Evolutionary conservation across 2,329 filamentous ascomycete genomes (phyloP).

Genomic region (Exophiala sideris): DNA sequence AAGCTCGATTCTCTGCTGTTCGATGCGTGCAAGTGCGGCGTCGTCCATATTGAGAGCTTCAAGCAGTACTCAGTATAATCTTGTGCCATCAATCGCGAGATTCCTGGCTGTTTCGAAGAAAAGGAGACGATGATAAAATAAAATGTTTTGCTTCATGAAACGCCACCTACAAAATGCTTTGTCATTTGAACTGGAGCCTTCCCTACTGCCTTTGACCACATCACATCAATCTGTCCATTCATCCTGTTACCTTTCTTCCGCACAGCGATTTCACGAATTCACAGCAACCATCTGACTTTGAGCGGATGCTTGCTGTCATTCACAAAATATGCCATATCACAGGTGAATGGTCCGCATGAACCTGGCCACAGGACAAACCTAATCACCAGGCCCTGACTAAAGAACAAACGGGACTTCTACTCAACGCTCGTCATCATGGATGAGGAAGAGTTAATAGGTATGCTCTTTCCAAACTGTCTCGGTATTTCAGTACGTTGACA

Average conservation of each 20-base stretch:
- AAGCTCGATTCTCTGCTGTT: conserved; percentile 70
- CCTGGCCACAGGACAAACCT: no score
- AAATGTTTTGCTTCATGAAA: not conserved
- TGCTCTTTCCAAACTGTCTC: not conserved
- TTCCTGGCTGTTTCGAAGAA: not conserved
- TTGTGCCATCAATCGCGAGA: not conserved
- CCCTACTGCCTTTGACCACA: not conserved
- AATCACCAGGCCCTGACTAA: no score
- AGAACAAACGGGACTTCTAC: not conserved
- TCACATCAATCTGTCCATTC: no score
- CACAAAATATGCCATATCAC: no score
- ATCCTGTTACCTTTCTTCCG: no score
- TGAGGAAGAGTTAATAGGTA: conserved; percentile 19
- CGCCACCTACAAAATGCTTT: conserved; percentile 6
- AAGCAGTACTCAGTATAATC: not conserved
- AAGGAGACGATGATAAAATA: not conserved
- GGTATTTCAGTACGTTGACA: not conserved
- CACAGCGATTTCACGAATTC: no score
- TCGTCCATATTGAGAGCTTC: conserved; percentile 29
- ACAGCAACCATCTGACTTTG: no score
- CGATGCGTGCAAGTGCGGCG: conserved; percentile 64
- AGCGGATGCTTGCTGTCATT: no score
- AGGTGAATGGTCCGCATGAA: no score
- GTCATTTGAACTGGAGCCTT: conserved; percentile 13
- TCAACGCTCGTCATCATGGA: conserved; percentile 14